These are phyloP conservation scores for Trichoderma gracile DNA, from an alignment of 2,329 filamentous ascomycete species.

Conservation along the genomic window DNA sequence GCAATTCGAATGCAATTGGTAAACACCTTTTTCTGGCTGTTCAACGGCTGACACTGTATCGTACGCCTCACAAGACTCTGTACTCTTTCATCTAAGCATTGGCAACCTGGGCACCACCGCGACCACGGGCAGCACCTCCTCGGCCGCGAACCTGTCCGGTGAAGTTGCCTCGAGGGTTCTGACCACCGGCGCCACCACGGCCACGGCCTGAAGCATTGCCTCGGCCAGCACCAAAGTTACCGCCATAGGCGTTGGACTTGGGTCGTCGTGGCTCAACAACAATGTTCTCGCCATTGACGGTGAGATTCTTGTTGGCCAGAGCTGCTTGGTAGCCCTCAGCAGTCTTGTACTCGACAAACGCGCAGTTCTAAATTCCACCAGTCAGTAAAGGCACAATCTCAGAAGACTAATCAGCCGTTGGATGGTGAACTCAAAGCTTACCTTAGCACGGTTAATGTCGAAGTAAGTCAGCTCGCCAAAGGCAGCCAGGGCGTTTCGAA, in stretches of 20 bases:
- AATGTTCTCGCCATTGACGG: constrained; percentile 78
- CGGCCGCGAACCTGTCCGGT: constrained; percentile 66
- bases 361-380: constrained; percentile 70
- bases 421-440: constrained; percentile 42
- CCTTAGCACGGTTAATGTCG: constrained; percentile 81
- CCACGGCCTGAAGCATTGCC: constrained; percentile 63
- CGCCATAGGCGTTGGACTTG: constrained; percentile 69
- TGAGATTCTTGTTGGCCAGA: constrained; percentile 79
- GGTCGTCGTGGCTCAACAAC: constrained; percentile 86
- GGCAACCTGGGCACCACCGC: constrained; percentile 59
- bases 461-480: constrained; percentile 73
- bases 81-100: constrained; percentile 41
- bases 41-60: neutral
- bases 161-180: constrained; percentile 68
- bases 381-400: constrained; percentile 29
- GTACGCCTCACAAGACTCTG: neutral
- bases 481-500: constrained; percentile 69
- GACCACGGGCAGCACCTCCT: constrained; percentile 64
- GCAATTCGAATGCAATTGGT: neutral
- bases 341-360: constrained; percentile 91
- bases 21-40: neutral
- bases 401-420: neutral
- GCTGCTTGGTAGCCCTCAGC: constrained; percentile 80
- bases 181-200: constrained; percentile 64
- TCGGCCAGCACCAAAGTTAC: constrained; percentile 63